phyloP scores from a whole-genome alignment of 768 basidiomycete species.

The Stropharia rugosoannulata region DNA sequence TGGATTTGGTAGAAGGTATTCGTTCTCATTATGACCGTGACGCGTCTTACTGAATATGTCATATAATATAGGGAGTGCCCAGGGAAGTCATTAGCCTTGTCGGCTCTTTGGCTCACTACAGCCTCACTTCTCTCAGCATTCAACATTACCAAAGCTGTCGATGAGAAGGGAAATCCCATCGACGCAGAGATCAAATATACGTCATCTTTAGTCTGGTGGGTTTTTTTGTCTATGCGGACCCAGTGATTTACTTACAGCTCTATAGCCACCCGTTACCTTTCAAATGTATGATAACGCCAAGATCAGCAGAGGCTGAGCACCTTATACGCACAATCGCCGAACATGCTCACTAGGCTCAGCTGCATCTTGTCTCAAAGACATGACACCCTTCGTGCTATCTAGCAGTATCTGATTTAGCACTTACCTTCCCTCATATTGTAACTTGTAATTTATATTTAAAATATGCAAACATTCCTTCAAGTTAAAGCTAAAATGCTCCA shows the following conservation, averaged over 20 bases:
- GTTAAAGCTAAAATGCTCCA: too few species aligned
- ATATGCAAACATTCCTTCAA: too few species aligned
- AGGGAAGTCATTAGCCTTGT: constrained; percentile 22
- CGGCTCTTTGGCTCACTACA: constrained; percentile 18
- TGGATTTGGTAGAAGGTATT: constrained; percentile 14
- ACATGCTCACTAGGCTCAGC: neutral
- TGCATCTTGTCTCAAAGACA: too few species aligned
- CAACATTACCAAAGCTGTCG: constrained; percentile 24
- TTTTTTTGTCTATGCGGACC: constrained; percentile 1
- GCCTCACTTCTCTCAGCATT: constrained; percentile 19
- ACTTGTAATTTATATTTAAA: too few species aligned
- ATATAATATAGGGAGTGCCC: constrained; percentile 21
- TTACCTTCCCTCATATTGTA: neutral
- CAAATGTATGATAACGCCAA: constrained; percentile 25
- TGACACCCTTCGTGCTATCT: neutral
- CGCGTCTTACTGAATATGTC: neutral
- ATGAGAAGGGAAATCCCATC: constrained; percentile 27
- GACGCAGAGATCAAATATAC: constrained; percentile 19
- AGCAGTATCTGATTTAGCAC: neutral
- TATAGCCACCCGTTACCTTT: constrained; percentile 25
- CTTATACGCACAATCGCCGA: constrained; percentile 18
- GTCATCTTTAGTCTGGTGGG: constrained; percentile 7
- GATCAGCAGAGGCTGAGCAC: constrained; percentile 16
- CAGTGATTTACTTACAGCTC: neutral
- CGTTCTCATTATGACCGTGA: neutral